Evolutionary conservation across 2,329 filamentous ascomycete genomes (phyloP).

Genomic region (Pyricularia sp.): DNA sequence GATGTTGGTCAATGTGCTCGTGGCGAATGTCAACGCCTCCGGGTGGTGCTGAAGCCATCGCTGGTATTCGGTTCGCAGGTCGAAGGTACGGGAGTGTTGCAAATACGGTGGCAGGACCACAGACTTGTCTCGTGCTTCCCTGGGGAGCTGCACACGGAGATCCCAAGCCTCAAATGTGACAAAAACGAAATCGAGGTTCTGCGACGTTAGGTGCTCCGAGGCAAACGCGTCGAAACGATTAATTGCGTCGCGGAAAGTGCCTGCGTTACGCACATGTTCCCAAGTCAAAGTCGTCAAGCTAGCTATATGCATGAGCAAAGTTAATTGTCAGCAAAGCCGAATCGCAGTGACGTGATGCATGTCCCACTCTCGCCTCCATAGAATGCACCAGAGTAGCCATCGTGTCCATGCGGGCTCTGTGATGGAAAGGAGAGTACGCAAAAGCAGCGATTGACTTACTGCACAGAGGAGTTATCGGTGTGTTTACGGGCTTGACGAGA

Average conservation of each 20-base stretch:
- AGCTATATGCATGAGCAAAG: constrained; percentile 41
- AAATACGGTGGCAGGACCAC: constrained; percentile 94
- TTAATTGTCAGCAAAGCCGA: background rate
- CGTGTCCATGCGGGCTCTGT: background rate
- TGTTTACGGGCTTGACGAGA: constrained; percentile 97
- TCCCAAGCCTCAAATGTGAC: constrained; percentile 99
- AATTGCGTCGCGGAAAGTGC: constrained; percentile 94
- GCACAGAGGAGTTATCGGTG: constrained; percentile 95
- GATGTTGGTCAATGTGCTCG: constrained; percentile 92
- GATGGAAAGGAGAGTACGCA: constrained; percentile 9
- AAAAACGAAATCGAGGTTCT: constrained; percentile 95
- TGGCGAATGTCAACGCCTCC: constrained; percentile 92
- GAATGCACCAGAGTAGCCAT: background rate
- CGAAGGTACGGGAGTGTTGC: constrained; percentile 95
- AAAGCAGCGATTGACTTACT: constrained; percentile 56
- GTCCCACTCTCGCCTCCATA: background rate
- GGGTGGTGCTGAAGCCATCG: constrained; percentile 98
- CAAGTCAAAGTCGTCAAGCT: constrained; percentile 96
- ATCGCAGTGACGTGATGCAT: background rate
- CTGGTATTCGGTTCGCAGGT: constrained; percentile 94
- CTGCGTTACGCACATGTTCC: constrained; percentile 97
- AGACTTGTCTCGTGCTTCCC: constrained; percentile 95
- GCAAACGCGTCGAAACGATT: constrained; percentile 91
- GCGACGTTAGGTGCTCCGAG: constrained; percentile 78
- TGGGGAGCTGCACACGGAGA: constrained; percentile 90